Evolutionary conservation across 2,329 filamentous ascomycete genomes (phyloP).

Genomic region (Furcasterigmium furcatum): DNA sequence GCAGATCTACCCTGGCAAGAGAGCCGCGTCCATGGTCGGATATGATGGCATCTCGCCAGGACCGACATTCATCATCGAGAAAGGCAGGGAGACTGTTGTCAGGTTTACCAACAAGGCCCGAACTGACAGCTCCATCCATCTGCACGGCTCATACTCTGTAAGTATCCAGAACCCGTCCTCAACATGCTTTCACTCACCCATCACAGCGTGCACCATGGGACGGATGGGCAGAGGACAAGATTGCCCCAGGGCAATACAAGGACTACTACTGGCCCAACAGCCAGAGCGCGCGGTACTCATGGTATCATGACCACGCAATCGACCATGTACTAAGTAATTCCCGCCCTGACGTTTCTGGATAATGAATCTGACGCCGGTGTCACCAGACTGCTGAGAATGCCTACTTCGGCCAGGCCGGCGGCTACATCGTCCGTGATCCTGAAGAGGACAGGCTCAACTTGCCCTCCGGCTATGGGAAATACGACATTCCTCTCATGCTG

Average conservation of each 20-base stretch:
- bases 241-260: slow-evolving; percentile 49
- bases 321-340: slow-evolving; percentile 23
- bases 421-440: slow-evolving; percentile 50
- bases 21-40: slow-evolving; percentile 29
- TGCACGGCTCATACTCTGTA: slow-evolving; percentile 50
- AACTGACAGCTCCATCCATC: slow-evolving; percentile 45
- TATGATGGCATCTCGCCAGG: slow-evolving; percentile 55
- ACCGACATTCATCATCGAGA: slow-evolving; percentile 45
- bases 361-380: too few relatives aligned
- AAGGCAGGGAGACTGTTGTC: slow-evolving; percentile 48
- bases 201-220: slow-evolving; percentile 29
- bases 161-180: background rate
- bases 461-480: slow-evolving; percentile 43
- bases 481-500: slow-evolving; percentile 51
- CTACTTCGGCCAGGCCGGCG: slow-evolving; percentile 53
- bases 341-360: background rate
- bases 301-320: slow-evolving; percentile 54
- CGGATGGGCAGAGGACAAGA: slow-evolving; percentile 52
- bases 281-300: slow-evolving; percentile 48
- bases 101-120: slow-evolving; percentile 46
- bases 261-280: slow-evolving; percentile 61
- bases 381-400: slow-evolving; percentile 52
- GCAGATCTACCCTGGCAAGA: slow-evolving; percentile 31
- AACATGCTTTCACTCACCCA: background rate
- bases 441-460: slow-evolving; percentile 44